Evolutionary conservation across 2,329 filamentous ascomycete species (phyloP).

Genomic region (Stagonosporopsis rhizophila): DNA sequence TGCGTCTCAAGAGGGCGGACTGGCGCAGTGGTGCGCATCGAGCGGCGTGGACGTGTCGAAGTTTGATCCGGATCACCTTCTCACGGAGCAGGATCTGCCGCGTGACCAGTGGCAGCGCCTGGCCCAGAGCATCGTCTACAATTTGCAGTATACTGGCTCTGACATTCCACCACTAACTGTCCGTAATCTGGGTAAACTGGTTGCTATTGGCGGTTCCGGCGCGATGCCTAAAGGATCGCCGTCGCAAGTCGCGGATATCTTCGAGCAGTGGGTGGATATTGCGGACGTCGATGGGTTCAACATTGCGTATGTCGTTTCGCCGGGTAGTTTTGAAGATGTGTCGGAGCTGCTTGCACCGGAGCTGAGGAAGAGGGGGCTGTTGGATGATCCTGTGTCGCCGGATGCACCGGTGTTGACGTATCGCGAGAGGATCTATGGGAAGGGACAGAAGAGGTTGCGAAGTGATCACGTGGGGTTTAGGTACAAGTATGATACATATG

Average conservation of each 20-base stretch:
- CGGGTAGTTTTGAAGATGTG: slow-evolving; percentile 25
- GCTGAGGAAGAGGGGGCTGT: slow-evolving; percentile 18
- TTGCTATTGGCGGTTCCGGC: slow-evolving; percentile 70
- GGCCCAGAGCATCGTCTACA: slow-evolving; percentile 22
- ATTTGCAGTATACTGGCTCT: slow-evolving; percentile 21
- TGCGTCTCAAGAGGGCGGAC: slow-evolving; percentile 67
- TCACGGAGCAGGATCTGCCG: slow-evolving; percentile 41
- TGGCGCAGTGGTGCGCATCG: slow-evolving; percentile 75
- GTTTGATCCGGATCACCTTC: slow-evolving; percentile 66
- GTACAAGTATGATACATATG: slow-evolving; percentile 27
- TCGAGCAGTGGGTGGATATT: slow-evolving; percentile 70
- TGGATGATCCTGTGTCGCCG: slow-evolving; percentile 14
- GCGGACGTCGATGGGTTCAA: slow-evolving; percentile 77
- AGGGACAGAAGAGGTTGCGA: slow-evolving; percentile 19
- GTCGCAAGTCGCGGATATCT: slow-evolving; percentile 67
- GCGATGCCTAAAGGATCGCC: slow-evolving; percentile 68
- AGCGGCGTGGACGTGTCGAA: slow-evolving; percentile 68
- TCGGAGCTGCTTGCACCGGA: slow-evolving; percentile 24
- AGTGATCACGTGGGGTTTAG: slow-evolving; percentile 22
- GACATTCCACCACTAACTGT: slow-evolving; percentile 23
- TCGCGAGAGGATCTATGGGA: slow-evolving; percentile 24
- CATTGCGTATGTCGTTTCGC: slow-evolving; percentile 53
- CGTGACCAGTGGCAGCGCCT: slow-evolving; percentile 21
- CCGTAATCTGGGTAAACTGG: slow-evolving; percentile 34
- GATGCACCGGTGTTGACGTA: slow-evolving; percentile 20